Base-by-base conservation (phyloP, 1,284 basidiomycete genomes). In the Sparassis latifolia region DNA sequence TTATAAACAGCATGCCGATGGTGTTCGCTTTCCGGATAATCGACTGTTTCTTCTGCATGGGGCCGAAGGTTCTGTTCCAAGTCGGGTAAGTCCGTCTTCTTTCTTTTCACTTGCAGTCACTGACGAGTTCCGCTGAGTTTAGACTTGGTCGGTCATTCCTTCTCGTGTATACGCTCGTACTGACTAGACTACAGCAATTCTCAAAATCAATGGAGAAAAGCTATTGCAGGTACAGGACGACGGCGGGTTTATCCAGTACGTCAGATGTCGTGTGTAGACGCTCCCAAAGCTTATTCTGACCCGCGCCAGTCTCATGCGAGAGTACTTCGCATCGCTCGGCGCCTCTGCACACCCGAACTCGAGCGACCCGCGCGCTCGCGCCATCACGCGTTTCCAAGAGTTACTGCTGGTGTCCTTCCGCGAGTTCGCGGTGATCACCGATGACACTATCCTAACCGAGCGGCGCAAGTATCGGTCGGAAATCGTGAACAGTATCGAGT, bases 41-140 rank as follows among this genome's bases (percentile, higher is more conserved):
- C 2, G 97, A 99, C 67, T 99, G 97, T 68, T 97, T 99, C 70
- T 91, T 99, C 74, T 95, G 95, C 56, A 98, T 97, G 92, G 97
- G 97, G 0, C 93, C 96, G 2, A 98, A 95, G 63, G 97, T 99
- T 10, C 73, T 99, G 43, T 99, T 99, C 76, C 96, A 99, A 79
- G 87, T 96, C 51, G 93, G 91, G 89, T 92, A 64, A 68, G 89
- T 70, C 20, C 20, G 20, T 20, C 20, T 20, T 20, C 20, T 20
- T 20, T 20, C 20, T 49, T 10, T 47, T 49, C 20, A 5, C 32
- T 43, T 20, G 35, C 38, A 30, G n/a, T n/a, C 31, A 44, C 33
- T 35, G 10, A 54, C 48, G 27, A 46, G 33, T 33, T 50, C 40
- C 27, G 20, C 27, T 33, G 31, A 9, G 42, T 53, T 38, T 54